phyloP scores from a whole-genome alignment of 2,329 filamentous ascomycete species.

The Allantophomopsis lycopodina region DNA sequence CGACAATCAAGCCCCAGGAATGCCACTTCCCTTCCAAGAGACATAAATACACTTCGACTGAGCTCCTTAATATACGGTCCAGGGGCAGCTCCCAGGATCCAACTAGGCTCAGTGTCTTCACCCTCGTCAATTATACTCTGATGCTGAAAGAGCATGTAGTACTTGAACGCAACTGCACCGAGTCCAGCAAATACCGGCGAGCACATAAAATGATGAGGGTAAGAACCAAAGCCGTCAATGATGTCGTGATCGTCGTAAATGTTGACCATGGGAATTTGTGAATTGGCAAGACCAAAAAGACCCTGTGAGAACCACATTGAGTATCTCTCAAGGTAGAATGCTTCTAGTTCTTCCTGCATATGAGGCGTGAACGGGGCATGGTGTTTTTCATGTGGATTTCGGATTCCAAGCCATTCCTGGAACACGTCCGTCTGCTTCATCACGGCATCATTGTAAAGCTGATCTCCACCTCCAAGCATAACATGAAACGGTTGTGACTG shows the following conservation, averaged over 20 bases:
- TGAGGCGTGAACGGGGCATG: slow-evolving; percentile 62
- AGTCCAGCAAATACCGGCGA: slow-evolving; percentile 82
- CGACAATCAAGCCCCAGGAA: slow-evolving; percentile 83
- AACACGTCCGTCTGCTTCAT: slow-evolving; percentile 65
- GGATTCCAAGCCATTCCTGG: slow-evolving; percentile 70
- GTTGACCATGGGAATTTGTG: slow-evolving; percentile 96
- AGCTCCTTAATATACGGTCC: slow-evolving; percentile 85
- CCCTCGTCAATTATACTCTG: slow-evolving; percentile 76
- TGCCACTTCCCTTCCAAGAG: slow-evolving; percentile 63
- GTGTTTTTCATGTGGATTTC: slow-evolving; percentile 69
- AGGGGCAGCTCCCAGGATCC: slow-evolving; percentile 65
- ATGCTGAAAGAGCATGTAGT: slow-evolving; percentile 97
- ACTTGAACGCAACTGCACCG: slow-evolving; percentile 90
- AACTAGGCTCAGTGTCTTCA: slow-evolving; percentile 75
- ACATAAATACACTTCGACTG: slow-evolving; percentile 78
- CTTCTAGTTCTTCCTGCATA: slow-evolving; percentile 80
- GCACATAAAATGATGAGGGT: slow-evolving; percentile 82
- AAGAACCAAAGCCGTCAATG: slow-evolving; percentile 86
- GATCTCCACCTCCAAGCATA: slow-evolving; percentile 94
- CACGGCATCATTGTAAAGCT: slow-evolving; percentile 87
- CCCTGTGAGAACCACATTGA: slow-evolving; percentile 94
- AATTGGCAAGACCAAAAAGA: slow-evolving; percentile 80
- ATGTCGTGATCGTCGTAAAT: slow-evolving; percentile 95
- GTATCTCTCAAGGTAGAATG: slow-evolving; percentile 80
- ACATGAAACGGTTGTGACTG: slow-evolving; percentile 90